Evolutionary conservation across 1,139 yeast species (phyloP), one percentile per base, ranked within the genome.

Genomic region (Blastobotrys ciferrii): DNA sequence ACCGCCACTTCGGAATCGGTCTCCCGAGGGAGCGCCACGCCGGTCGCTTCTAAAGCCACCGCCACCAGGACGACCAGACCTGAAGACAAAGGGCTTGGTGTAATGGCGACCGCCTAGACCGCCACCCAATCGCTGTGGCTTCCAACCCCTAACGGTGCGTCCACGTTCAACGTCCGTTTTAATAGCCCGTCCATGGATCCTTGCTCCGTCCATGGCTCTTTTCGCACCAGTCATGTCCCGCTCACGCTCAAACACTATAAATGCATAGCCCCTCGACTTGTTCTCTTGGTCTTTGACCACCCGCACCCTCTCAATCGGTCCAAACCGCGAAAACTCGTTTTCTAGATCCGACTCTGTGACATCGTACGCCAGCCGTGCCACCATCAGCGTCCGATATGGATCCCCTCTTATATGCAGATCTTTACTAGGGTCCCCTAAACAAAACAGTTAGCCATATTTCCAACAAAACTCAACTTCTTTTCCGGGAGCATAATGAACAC

Each of bases 131-230:
- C 86, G 64, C 62, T 91, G 68, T 0, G 98, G 98, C 52, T 77
- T 78, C 95, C 96, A 92, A 54, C 76, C 77, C 51, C 85, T 77
- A 12, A 81, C 80, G 0, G 85, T 69, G 32, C 97, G 70, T 1
- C 95, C 95, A 48, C 97, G 71, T 62, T 89, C 98, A 25, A 83
- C 81, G 64, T 92, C 98, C 1, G 86, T 88, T 18, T 88, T 66
- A 2, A 85, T 73, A 4, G 76, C 71, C 40, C 89, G 69, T 5
- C 74, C 78, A 31, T 74, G 71, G 15, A 82, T 64, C 12, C 64
- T 78, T 20, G 79, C 64, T 0, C 87, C 80, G 28, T 83, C 78
- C 32, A 80, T 75, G 35, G 75, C 81, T 31, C 74, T 71, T n/a
- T 77, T 74, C 12, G 94, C 89, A 1, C 65, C 60, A 51, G 73